Conservation (phyloP, 768 basidiomycete genomes). For the Collybia sp. region DNA sequence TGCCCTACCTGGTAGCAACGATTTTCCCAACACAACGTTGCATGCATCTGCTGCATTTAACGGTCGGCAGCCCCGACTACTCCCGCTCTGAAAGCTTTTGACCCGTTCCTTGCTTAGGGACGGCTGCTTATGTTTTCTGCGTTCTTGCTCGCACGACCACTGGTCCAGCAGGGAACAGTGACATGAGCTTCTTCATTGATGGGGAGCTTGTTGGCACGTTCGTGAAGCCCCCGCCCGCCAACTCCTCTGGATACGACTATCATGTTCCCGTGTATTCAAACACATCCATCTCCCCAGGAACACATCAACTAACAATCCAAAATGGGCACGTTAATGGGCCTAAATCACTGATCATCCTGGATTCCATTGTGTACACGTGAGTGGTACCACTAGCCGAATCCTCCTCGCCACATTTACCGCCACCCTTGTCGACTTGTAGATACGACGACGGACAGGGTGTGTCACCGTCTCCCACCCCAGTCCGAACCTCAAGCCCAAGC, state of each 20-base stretch:
- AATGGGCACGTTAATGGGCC: conserved; percentile 24
- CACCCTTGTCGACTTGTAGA: too few species aligned
- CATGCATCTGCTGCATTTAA: conserved; percentile 27
- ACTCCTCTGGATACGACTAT: conserved; percentile 20
- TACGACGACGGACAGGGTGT: too few species aligned
- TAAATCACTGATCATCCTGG: conserved; percentile 27
- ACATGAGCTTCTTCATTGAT: conserved; percentile 36
- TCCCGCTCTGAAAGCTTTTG: neutral
- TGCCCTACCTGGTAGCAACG: conserved; percentile 8
- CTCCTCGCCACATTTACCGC: too few species aligned
- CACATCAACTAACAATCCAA: conserved; percentile 26
- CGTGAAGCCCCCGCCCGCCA: conserved; percentile 10
- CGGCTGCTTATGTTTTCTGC: conserved; percentile 41
- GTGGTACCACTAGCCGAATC: conserved; percentile 6
- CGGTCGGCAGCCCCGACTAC: conserved; percentile 18
- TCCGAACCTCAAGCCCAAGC: too few species aligned
- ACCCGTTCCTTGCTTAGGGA: conserved; percentile 20
- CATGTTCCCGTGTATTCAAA: conserved; percentile 29
- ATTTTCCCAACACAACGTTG: conserved; percentile 10
- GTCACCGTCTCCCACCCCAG: too few species aligned
- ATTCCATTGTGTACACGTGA: conserved; percentile 37
- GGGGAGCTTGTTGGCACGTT: conserved; percentile 23
- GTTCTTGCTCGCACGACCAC: conserved; percentile 20
- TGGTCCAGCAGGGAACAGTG: conserved; percentile 20
- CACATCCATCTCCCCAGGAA: conserved; percentile 17